phyloP scores from a whole-genome alignment of 257 asterid species.

The Vinca minor region DNA sequence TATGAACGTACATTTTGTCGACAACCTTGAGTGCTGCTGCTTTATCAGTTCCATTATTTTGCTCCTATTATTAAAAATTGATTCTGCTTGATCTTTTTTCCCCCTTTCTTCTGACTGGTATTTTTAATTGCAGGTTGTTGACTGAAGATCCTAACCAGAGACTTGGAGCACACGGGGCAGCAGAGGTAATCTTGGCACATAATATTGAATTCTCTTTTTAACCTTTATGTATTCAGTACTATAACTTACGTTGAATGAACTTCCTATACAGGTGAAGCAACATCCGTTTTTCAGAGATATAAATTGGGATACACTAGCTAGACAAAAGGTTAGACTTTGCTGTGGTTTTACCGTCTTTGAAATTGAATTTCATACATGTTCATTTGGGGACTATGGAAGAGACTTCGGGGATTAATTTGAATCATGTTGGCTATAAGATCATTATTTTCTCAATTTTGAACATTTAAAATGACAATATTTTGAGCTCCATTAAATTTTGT shows the following conservation, averaged over 20 bases:
- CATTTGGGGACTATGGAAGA: not conserved
- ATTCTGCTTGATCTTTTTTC: not conserved
- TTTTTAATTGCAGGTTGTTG: constrained; percentile 47
- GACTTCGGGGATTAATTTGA: no score
- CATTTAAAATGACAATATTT: no score
- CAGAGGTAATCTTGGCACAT: constrained; percentile 47
- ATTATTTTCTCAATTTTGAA: no score
- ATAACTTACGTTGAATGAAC: not conserved
- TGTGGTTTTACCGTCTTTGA: not conserved
- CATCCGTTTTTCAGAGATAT: constrained; percentile 89
- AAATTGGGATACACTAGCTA: constrained; percentile 97
- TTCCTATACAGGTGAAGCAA: constrained; percentile 71
- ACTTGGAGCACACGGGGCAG: constrained; percentile 92
- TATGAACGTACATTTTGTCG: not conserved
- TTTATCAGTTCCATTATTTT: not conserved
- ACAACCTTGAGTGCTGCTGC: not conserved
- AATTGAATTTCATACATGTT: not conserved
- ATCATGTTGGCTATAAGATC: no score
- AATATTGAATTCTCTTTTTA: not conserved
- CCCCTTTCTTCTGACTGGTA: not conserved
- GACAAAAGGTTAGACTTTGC: constrained; percentile 65
- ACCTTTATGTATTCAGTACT: not conserved
- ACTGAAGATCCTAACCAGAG: constrained; percentile 96
- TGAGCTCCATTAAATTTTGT: no score
- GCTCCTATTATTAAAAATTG: not conserved